Evolutionary conservation across 257 asterid species (phyloP).

Genomic region (Solanum sejunctum): DNA sequence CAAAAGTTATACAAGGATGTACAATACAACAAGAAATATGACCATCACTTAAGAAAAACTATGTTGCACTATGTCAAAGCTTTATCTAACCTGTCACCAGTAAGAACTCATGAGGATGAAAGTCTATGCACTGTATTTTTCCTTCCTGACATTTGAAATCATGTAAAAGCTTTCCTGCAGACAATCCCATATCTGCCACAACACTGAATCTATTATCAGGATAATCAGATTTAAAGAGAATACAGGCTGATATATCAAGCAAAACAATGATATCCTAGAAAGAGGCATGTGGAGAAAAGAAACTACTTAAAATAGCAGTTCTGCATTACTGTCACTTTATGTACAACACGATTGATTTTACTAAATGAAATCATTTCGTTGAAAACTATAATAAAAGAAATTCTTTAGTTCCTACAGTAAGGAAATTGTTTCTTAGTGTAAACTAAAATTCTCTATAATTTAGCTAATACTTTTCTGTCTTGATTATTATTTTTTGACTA

Average conservation of each 20-base stretch:
- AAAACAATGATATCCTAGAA: neutral
- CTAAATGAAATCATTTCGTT: too few species aligned
- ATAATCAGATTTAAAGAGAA: neutral
- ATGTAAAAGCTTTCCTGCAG: slow-evolving; percentile 96
- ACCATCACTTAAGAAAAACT: neutral
- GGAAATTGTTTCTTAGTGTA: too few species aligned
- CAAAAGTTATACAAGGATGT: neutral
- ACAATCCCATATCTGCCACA: slow-evolving; percentile 89
- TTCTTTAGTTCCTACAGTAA: too few species aligned
- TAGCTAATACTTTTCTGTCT: too few species aligned
- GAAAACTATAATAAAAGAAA: too few species aligned
- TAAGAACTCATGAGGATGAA: slow-evolving; percentile 92
- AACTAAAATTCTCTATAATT: too few species aligned
- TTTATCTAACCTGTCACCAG: slow-evolving; percentile 80
- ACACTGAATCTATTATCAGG: slow-evolving; percentile 11
- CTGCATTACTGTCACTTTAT: neutral
- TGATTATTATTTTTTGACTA: too few species aligned
- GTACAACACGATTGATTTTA: neutral
- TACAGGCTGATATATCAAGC: neutral
- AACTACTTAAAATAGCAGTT: neutral
- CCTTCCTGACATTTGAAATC: slow-evolving; percentile 92
- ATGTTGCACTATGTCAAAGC: slow-evolving; percentile 2
- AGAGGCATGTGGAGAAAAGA: neutral
- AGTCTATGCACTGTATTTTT: slow-evolving; percentile 85
- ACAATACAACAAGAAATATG: neutral